Base-by-base conservation (phyloP, 2,329 filamentous ascomycete genomes). In the Thielaviopsis populi region DNA sequence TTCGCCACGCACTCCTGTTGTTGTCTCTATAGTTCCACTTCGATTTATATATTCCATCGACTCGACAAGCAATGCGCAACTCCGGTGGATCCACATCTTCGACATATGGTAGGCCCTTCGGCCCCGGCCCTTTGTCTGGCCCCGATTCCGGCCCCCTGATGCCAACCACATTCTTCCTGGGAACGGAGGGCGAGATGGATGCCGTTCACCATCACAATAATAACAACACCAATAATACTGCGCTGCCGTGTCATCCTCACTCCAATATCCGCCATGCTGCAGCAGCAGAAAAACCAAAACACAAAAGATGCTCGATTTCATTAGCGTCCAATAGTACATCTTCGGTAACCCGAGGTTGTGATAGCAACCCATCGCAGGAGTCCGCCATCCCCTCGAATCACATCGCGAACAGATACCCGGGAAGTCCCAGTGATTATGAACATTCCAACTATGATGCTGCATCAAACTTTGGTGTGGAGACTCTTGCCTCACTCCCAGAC, bases 121-220 rank as follows among this genome's bases (percentile, higher is more conserved):
- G 27, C 30, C 24, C 53, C 54, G 46, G 30, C 19, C 40, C 17
- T 22, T 30, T 17, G 37, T 22, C 54, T 15, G 10, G 54, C 11
- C 22, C 15, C 40, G 43, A 30, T 7, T 56, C 50, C 17, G 30
- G 24, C 30, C 24, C 17, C 50, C 8, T 10, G 17, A 56, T 56
- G 24, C 50, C 50, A 15, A 56, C 37, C 42, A 30, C 62, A 2
- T 63, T 63, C 43, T 46, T 63, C 37, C 56, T 63, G 10, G 62
- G 62, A 43, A 63, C 62, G 3, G 62, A 63, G 33, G 62, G 41
- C 37, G 62, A 63, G 13, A 63, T 63, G 42, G 62, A 63, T 48
- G 40, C 46, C n/a, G 53, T 42, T n/a, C 59, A 15, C 54, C 30
- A 27, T 22, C 50, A 17, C 30, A 30, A 33, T 19, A 56, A 33